These are phyloP conservation scores for Albophoma yamanashiensis DNA, from an alignment of 2,329 filamentous ascomycete species.

Conservation along the genomic window DNA sequence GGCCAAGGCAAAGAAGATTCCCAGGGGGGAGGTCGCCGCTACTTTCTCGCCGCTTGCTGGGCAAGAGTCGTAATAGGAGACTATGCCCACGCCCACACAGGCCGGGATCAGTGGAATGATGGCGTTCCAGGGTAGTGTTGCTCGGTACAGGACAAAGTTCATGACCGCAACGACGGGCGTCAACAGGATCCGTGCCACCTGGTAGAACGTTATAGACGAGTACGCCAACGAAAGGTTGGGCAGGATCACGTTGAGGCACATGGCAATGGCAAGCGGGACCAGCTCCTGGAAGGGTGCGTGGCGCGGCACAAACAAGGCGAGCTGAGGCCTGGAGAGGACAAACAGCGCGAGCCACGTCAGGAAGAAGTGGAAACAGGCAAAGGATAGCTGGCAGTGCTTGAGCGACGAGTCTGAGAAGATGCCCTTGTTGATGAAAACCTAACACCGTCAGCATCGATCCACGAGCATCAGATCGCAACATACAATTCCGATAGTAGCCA, in stretches of 20 bases:
- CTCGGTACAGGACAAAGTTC: constrained; percentile 51
- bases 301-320: constrained; percentile 49
- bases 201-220: constrained; percentile 60
- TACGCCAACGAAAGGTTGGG: constrained; percentile 58
- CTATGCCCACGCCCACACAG: constrained; percentile 53
- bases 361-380: constrained; percentile 59
- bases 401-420: constrained; percentile 55
- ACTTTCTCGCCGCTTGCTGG: constrained; percentile 33
- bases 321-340: constrained; percentile 44
- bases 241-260: constrained; percentile 59
- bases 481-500: not conserved
- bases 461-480: not conserved
- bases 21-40: constrained; percentile 45
- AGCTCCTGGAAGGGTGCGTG: constrained; percentile 44
- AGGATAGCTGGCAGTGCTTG: constrained; percentile 52
- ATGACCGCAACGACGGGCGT: constrained; percentile 57
- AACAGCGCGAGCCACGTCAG: constrained; percentile 54
- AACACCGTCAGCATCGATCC: not conserved
- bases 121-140: constrained; percentile 43
- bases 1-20: constrained; percentile 52
- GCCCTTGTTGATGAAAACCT: constrained; percentile 60
- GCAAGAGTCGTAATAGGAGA: constrained; percentile 57
- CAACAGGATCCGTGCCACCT: constrained; percentile 56
- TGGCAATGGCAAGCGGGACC: constrained; percentile 52
- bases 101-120: constrained; percentile 46